Base-by-base conservation (phyloP, 768 basidiomycete genomes). In the Coprinellus micaceus region DNA sequence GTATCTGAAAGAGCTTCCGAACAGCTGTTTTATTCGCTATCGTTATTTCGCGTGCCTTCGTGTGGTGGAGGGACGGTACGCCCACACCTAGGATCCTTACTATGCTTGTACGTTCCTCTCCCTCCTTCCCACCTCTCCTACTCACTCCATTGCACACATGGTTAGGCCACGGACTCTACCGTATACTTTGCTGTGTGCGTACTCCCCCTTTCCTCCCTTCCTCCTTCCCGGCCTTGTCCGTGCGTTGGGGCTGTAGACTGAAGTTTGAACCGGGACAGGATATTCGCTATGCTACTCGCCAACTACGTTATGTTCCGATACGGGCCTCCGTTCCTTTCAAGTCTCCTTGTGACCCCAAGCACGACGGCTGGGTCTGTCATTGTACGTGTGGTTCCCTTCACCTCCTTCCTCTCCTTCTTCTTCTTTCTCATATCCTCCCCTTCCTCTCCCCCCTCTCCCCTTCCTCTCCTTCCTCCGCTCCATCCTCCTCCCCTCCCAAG, bases 271-370 rank as follows among this genome's bases (percentile, higher is more conserved):
- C n/a, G n/a, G n/a, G n/a, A n/a, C n/a, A n/a, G n/a, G n/a, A n/a
- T n/a, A n/a, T 21, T 28, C 67, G 68, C 63, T 12, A 46, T 69
- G 24, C 57, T 69, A 3, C 58, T 67, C 12, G 59, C 65, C 17
- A 69, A 64, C 39, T 67, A 56, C 33, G 54, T 66, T 21, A 52
- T 67, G 5, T 67, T 69, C 52, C 52, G 64, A 57, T 56, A 66
- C 28, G 68, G 65, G 1, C 66, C 66, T 26, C 63, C 65, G 4
- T 66, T 65, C 54, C 52, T 69, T n/a, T 64, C 68, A 28, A 65
- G 65, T 57, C 62, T 69, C n/a, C 63, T 69, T 4, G 68, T 67
- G 39, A 67, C 68, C 5, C 68, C 68, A 26, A 63, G 62, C 17
- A 64, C 61, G 5, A 67, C 66, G 1, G 65, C 68, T 7, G 68